Evolutionary conservation across 164 flowering plant genomes (phyloP).

Genomic region (Piper longum): DNA sequence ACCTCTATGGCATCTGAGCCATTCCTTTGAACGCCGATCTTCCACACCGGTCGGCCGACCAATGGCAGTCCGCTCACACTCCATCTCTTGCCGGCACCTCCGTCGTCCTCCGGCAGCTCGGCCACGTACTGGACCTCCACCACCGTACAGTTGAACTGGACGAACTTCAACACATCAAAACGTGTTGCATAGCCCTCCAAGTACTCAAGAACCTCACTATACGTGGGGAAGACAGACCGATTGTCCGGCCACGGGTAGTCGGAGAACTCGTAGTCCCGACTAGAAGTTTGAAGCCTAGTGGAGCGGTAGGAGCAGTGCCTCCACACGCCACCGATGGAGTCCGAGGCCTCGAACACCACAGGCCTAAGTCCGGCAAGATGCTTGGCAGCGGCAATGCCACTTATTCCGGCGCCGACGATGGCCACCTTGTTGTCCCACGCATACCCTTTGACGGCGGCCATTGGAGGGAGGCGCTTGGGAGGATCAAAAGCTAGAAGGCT

Average conservation of each 20-base stretch:
- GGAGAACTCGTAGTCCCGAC: conserved; percentile 76
- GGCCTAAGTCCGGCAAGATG: conserved; percentile 55
- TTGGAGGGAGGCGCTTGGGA: background rate
- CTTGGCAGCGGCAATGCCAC: conserved; percentile 86
- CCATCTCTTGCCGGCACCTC: conserved; percentile 2
- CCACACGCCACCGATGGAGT: conserved; percentile 88
- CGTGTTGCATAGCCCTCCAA: conserved; percentile 54
- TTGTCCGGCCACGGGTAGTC: conserved; percentile 83
- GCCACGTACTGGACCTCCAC: conserved; percentile 52
- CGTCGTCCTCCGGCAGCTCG: conserved; percentile 8
- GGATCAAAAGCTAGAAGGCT: background rate
- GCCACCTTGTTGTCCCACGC: conserved; percentile 25
- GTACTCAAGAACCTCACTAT: conserved; percentile 58
- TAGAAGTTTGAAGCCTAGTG: conserved; percentile 75
- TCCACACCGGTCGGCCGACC: conserved; percentile 65
- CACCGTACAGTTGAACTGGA: conserved; percentile 67
- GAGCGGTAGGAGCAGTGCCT: conserved; percentile 55
- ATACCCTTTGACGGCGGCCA: background rate
- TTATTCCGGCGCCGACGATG: conserved; percentile 82
- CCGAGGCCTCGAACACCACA: conserved; percentile 69
- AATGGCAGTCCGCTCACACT: conserved; percentile 25
- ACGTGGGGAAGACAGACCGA: conserved; percentile 49
- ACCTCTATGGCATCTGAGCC: conserved; percentile 48
- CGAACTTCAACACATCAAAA: conserved; percentile 49
- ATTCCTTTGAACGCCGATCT: conserved; percentile 48